phyloP scores from a whole-genome alignment of 2,329 filamentous ascomycete species.

The Pestalotiopsis sp. region DNA sequence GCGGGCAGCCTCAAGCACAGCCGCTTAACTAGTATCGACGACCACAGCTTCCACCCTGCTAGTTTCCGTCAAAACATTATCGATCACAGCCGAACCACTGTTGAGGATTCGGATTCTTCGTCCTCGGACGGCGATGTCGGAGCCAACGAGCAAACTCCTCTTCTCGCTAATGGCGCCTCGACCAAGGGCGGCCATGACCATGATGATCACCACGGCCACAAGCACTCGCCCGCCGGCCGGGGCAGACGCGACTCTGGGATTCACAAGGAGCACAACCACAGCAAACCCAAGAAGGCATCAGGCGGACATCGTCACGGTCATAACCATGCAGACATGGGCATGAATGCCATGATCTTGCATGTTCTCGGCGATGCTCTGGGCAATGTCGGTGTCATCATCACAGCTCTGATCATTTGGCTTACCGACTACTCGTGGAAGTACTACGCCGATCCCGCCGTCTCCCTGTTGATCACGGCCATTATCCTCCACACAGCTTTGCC shows the following conservation, averaged over 20 bases:
- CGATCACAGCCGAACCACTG: conserved; percentile 70
- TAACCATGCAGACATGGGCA: conserved; percentile 88
- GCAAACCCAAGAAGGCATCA: conserved; percentile 61
- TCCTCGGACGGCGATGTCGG: conserved; percentile 52
- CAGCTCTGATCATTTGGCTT: conserved; percentile 89
- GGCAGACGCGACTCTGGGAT: conserved; percentile 53
- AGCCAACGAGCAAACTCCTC: conserved; percentile 41
- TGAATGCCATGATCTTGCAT: conserved; percentile 81
- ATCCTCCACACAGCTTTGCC: conserved; percentile 76
- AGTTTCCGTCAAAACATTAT: conserved; percentile 94
- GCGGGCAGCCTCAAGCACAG: conserved; percentile 54
- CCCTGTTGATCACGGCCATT: conserved; percentile 87
- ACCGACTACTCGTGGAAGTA: conserved; percentile 79
- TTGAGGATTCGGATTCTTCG: conserved; percentile 59
- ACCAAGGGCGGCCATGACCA: conserved; percentile 21
- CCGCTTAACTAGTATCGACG: conserved; percentile 67
- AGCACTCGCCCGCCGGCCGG: conserved; percentile 30
- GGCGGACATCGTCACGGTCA: conserved; percentile 64
- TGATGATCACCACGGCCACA: conserved; percentile 18
- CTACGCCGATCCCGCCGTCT: conserved; percentile 91
- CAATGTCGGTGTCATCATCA: conserved; percentile 83
- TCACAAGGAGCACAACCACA: conserved; percentile 81
- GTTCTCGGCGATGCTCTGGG: conserved; percentile 83
- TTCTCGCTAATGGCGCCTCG: conserved; percentile 32
- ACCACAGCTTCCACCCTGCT: conserved; percentile 85